Base-by-base conservation (phyloP, 306 rosid genomes). In the Quercus mongolica region DNA sequence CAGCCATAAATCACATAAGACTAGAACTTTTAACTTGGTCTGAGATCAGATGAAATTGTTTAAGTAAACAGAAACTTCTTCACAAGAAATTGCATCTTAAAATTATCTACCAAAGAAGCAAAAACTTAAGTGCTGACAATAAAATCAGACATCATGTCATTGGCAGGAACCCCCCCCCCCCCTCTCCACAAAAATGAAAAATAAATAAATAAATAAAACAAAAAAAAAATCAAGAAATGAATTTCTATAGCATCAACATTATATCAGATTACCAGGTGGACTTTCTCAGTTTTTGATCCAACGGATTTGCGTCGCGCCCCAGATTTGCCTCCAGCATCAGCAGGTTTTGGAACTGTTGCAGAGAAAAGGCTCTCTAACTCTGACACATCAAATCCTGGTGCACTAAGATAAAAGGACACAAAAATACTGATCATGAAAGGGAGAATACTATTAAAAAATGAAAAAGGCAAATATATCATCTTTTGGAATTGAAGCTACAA, bases 361-460 rank as follows among this genome's bases (percentile, higher is more conserved):
- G 99, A 89, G 89, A 96, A 96, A 85, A 96, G 93, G 77, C 74
- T 88, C 86, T 96, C 97, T 72, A 96, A 70, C 93, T 96, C 99
- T 28, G 98, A 89, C 75, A 93, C 91, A 78, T 96, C 99, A 90
- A 96, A 93, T 82, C 94, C 99, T 57, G 92, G 89, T 21, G 90
- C 96, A 88, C 99, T 96, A 83, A 63, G 80, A 86, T 23, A 80
- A 55, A 83, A 88, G 28, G 28, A 65, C 56, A 64, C 72, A 41
- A 30, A 84, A 46, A 77, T 77, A 83, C 80, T 71, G 54, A 82
- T 75, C 72, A 76, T 71, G 61, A 74, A 77, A 18, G 75, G 68
- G 74, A 75, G 68, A 65, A 80, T 80, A 59, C 33, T 38, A 38
- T 38, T 74, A 73, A 77, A 69, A 85, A 13, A 26, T 69, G 46